Evolutionary conservation across 2,329 filamentous ascomycete species (phyloP), one percentile per base, ranked within the genome.

Genomic region (Exophiala xenobiotica): DNA sequence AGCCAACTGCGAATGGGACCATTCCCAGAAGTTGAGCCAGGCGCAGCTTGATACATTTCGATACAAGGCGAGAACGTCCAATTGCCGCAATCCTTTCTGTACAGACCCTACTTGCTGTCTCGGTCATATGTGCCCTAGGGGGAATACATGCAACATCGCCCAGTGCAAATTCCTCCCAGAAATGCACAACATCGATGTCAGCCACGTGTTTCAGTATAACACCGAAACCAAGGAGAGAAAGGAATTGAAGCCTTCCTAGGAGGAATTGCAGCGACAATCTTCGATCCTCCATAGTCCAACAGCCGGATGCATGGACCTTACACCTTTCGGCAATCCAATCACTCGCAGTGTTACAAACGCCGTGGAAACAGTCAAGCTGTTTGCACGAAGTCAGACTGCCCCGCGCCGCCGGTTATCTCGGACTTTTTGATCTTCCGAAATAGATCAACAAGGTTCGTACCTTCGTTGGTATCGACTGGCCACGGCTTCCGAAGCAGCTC

Each of bases 61-160:
- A 46, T 33, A 59, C 40, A 59, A 59, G 35, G 57, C 57, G 18
- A 49, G 57, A 47, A 54, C 53, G n/a, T 59, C 57, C 26, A 50
- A 38, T 37, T 59, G 57, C 29, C 49, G 54, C 20, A 51, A 52
- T 22, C 51, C 57, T 2, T 57, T 56, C 31, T 59, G 57, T 33
- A 33, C 27, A 19, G 57, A 59, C 33, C 50, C 54, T 35, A 20
- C 41, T 38, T 59, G 57, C 27, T 53, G 50, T 12, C 46, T 59
- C 6, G 57, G 57, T 35, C 57, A 59, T n/a, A 54, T 53, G 53
- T 59, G 57, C 26, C 57, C 53, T 12, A 38, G 56, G 8, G 50
- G 46, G 7, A 33, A 37, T 18, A 19, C 38, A 3, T 58, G 56
- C 52, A 48, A 48, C 31, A 51, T 53, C 16, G 18, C 42, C 12